Evolutionary conservation across 768 basidiomycete genomes (phyloP), one percentile per base, ranked within the genome.

Genomic region (Termitomyces sp.): DNA sequence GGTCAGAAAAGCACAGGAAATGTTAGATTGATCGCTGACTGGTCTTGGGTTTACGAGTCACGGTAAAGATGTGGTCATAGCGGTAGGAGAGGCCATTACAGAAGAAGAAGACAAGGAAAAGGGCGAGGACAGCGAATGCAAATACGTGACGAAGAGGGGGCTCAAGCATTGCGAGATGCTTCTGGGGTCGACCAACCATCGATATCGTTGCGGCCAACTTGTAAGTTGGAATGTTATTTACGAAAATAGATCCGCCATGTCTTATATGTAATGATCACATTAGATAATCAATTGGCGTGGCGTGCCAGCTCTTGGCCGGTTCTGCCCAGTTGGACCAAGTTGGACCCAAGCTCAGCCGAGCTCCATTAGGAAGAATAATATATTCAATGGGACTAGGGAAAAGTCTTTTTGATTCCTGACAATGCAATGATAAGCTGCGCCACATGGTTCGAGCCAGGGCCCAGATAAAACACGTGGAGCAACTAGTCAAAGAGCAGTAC

Each of bases 91-190:
- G 45, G 35, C 75, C 77, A 33, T 73, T 61, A 16, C 75, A 70
- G 62, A 84, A 70, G 40, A 84, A 64, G 49, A 79, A 80, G 49
- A 83, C 33, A n/a, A 83, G 60, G 56, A 84, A 80, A 55, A 76
- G 52, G 15, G 71, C 60, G 46, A 84, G 50, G 42, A 80, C 71
- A n/a, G 71, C 62, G 57, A 73, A 75, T 9, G 78, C 71, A 51
- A 74, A 61, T 13, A 68, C 58, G 39, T 67, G 61, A n/a, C 70
- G 68, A 53, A 63, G 60, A 57, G 63, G 28, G 56, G 61, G 55
- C 36, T 65, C 38, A 28, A 64, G 59, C 39, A 63, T 55, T 13
- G 36, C 33, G 33, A 55, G 57, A 40, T 63, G 62, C 42, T 44
- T 58, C 39, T 63, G 62, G 7, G 65, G 62, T 24, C 57, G 64